Evolutionary conservation across 768 basidiomycete genomes (phyloP), one percentile per base, ranked within the genome.

Genomic region (Tulasnella calospora): DNA sequence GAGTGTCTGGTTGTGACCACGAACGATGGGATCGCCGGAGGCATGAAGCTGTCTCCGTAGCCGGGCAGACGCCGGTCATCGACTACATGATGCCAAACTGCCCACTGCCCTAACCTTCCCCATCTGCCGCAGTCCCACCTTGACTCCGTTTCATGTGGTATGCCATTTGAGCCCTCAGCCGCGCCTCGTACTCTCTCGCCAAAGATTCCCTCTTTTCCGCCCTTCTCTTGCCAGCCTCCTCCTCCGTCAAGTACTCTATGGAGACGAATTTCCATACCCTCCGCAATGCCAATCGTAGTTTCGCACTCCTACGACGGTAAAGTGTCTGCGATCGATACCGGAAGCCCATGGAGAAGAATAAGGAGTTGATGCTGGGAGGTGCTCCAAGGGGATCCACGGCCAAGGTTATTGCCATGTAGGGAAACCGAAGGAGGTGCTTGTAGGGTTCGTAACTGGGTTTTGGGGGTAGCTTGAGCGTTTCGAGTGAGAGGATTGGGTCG

Each of bases 251-350:
- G 61, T 30, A 67, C 33, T 67, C 61, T 35, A 67, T 27, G 13
- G 61, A 67, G 7, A 67, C 61, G 12, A 67, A 67, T 30, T 67
- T 67, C 71, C 33, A 33, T 17, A 73, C 40, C 38, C 46, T 41
- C n/a, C 40, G n/a, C 38, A 73, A 30, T 33, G 27, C n/a, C 36
- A 38, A 9, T 27, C 36, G 30, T 3, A 40, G 33, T 47, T 73
- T 73, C 30, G 40, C 13, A 23, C 30, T 73, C 36, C 71, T 41
- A 41, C 71, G 71, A 41, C 71, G 71, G 71, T 41, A 73, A 40
- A 73, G 71, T 8, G 46, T 47, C 71, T 73, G 71, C 40, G 40
- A 73, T 21, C 36, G 71, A 40, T 73, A 73, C 36, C 46, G 71
- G 46, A 73, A 73, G 40, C 71, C 71, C 40, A 73, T 73, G 71